Base-by-base conservation (phyloP, 345 rosid species). In the Euphorbia tirucalli region DNA sequence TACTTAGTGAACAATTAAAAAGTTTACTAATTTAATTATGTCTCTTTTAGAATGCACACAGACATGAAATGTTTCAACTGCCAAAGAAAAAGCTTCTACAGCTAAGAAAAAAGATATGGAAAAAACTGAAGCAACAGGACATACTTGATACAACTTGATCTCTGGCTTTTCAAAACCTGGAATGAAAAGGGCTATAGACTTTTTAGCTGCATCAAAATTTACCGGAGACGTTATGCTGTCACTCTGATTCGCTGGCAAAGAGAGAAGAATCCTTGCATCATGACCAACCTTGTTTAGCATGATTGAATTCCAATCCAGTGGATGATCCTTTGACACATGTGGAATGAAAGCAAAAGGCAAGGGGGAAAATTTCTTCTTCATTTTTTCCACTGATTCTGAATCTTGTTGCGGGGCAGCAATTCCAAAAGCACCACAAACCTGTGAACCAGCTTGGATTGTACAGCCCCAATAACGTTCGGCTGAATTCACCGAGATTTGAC, bases 131-230 rank as follows among this genome's bases (percentile, higher is more conserved):
- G 65, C 66, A 54, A 41, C 5, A 50, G n/a, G 43, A 70, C 80
- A 21, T 86, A 91, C 98, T 82, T 94, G 98, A 79, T 85, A 91
- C 44, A 91, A 84, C 87, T 87, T 91, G 84, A 91, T 91, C 83
- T 94, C 97, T 11, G 98, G 84, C 85, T 94, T 94, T 44, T 91
- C 87, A 76, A 88, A 91, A 49, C 97, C 96, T 24, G 96, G 98
- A 96, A 94, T 86, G 69, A 94, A 84, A 73, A 93, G 91, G 69
- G 87, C 88, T 48, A 90, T 83, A 2, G 79, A 81, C 74, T 87
- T 91, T 76, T 83, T 83, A 9, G 78, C 71, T 7, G 70, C 58
- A 79, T 91, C 90, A 77, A 91, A 90, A 71, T 71, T 81, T 44
- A 94, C 90, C 7, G 92, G 71, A 9, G 86, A 65, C 60, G 69